Percentiles rank a stretch among this genome's conserved stretches.
Conservation (phyloP, 805 yeast species). For the Kluyveromyces wickerhamii region DNA sequence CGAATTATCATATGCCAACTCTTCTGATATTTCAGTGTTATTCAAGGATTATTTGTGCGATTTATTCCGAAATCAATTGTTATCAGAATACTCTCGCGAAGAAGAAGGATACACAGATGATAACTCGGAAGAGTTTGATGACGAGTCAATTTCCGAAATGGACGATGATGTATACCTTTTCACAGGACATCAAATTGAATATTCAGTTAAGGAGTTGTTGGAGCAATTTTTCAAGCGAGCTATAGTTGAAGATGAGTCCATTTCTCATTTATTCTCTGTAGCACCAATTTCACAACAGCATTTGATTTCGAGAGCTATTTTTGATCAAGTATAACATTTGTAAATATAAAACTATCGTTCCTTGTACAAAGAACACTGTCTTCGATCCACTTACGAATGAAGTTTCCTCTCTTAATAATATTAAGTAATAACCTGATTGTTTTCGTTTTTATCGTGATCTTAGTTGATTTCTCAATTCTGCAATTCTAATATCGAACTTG, state of each 20-base stretch:
- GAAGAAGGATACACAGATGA: slow-evolving; percentile 27
- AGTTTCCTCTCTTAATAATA: too few species aligned
- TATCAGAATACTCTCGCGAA: slow-evolving; percentile 81
- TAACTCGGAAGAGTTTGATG: background rate
- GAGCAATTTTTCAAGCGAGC: background rate
- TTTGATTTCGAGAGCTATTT: too few species aligned
- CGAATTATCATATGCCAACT: slow-evolving; percentile 21
- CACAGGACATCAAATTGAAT: background rate
- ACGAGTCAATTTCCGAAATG: background rate
- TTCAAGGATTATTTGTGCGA: slow-evolving; percentile 1
- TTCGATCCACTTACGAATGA: too few species aligned
- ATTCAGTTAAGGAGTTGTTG: background rate
- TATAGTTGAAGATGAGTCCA: too few species aligned
- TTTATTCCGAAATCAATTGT: slow-evolving; percentile 51
- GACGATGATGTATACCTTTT: background rate
- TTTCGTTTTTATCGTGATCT: slow-evolving; percentile 1
- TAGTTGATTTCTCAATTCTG: slow-evolving; percentile 13
- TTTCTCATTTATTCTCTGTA: too few species aligned
- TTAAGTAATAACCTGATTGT: too few species aligned
- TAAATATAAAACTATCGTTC: too few species aligned
- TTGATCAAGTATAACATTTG: too few species aligned
- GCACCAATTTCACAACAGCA: too few species aligned
- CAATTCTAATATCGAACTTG: slow-evolving; percentile 19
- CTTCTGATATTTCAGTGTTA: background rate
- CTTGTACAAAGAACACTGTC: too few species aligned